Base-by-base conservation (phyloP, 805 yeast genomes). In the Cyberlindnera bimundalis region DNA sequence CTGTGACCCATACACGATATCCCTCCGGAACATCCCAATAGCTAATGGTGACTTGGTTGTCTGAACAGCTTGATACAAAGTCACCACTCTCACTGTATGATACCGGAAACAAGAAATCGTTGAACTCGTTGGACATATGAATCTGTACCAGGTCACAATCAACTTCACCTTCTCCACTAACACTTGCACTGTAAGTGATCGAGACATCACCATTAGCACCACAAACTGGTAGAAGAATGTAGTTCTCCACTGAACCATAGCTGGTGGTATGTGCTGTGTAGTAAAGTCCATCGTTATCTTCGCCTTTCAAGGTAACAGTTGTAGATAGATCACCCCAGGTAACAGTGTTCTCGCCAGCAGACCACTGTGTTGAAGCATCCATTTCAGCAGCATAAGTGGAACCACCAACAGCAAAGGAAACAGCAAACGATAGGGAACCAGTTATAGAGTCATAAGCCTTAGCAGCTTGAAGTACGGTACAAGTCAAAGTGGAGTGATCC, bases 351-450 rank as follows among this genome's bases (percentile, higher is more conserved):
- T 46, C 38, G 25, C 70, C 71, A 24, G 53, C 47, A 15, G 36
- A 29, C 37, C 58, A 61, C 19, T 39, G 35, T 3, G 52, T 46
- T 13, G 70, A 64, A 33, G 59, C 62, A n/a, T 44, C 51, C 30
- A 66, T 34, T 35, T 65, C 70, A 33, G 46, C 55, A 16, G 53
- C 35, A 37, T 56, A 44, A 4, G 53, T 34, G 19, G 64, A 56
- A 25, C 64, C 69, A 48, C 71, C 72, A 42, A 46, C 58, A 38
- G 56, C 58, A 34, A 66, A 65, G 34, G 55, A 53, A 3, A 64
- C 49, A 9, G 59, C 50, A 19, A 60, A 54, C 3, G 58, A 43
- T 5, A 67, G 46, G 2, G 54, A 31, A 18, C 70, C 72, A 3
- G 47, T 30, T 13, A 62, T 27, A 1, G 58, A 38, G 4, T 29